phyloP scores from a whole-genome alignment of 164 flowering plant species.

The Chimonanthus salicifolius region DNA sequence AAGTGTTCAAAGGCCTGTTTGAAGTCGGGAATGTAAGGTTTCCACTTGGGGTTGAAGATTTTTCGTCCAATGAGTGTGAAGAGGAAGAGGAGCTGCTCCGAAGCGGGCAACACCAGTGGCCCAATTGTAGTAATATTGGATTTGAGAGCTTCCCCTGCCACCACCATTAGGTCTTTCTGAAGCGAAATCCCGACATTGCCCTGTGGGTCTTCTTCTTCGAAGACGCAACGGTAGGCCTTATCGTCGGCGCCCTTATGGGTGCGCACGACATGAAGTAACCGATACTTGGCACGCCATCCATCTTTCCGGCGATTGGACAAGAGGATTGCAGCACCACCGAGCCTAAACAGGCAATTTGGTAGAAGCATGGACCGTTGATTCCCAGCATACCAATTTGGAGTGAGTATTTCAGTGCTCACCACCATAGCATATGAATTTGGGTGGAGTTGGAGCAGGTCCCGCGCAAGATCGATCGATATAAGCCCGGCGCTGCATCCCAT shows the following conservation, averaged over 20 bases:
- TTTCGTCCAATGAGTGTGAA: conserved; percentile 5
- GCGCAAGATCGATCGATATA: conserved; percentile 31
- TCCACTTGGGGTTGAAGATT: conserved; percentile 11
- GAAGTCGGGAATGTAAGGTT: conserved; percentile 15
- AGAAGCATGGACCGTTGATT: conserved; percentile 21
- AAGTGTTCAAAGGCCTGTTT: conserved; percentile 34
- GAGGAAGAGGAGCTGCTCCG: conserved; percentile 15
- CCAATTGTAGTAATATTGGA: conserved; percentile 15
- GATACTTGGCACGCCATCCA: conserved; percentile 9
- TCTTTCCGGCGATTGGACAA: conserved; percentile 14
- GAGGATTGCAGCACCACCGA: conserved; percentile 22
- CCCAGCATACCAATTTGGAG: conserved; percentile 18
- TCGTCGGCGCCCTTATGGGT: conserved; percentile 15
- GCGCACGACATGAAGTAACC: conserved; percentile 10
- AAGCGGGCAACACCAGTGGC: conserved; percentile 13
- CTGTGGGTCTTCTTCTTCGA: conserved; percentile 4
- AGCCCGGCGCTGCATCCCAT: conserved; percentile 40
- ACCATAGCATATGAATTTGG: conserved; percentile 19
- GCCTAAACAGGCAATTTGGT: conserved; percentile 21
- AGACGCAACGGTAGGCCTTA: conserved; percentile 9
- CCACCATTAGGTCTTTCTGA: conserved; percentile 14
- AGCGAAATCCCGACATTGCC: conserved; percentile 8
- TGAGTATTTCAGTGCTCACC: conserved; percentile 19
- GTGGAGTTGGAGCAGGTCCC: conserved; percentile 25
- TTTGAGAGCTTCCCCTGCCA: conserved; percentile 14